A percentile compares a stretch with the other conserved stretches of the same genome.
Evolutionary conservation across 148 eudicot genomes (phyloP).

Genomic region (Persicaria tinctoria): DNA sequence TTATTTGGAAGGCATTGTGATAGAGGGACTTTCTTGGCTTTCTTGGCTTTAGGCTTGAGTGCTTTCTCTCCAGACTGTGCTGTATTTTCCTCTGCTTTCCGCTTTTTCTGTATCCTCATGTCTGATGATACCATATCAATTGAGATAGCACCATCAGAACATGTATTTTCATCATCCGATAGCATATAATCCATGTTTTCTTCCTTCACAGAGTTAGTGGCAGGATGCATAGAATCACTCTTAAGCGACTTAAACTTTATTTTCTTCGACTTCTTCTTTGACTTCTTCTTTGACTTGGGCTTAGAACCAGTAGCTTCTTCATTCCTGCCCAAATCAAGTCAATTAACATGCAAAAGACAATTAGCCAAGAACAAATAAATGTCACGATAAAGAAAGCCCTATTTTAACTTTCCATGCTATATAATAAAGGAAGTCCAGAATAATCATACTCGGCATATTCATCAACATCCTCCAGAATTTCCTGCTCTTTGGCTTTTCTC

Average conservation of each 20-base stretch:
- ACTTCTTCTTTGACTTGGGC: slow-evolving; percentile 54
- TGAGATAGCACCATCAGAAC: slow-evolving; percentile 32
- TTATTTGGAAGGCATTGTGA: slow-evolving; percentile 25
- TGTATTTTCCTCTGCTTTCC: slow-evolving; percentile 44
- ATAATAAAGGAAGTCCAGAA: background rate
- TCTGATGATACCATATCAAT: slow-evolving; percentile 32
- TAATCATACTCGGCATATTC: slow-evolving; percentile 37
- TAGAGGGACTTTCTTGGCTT: slow-evolving; percentile 43
- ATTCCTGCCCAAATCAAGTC: slow-evolving; percentile 32
- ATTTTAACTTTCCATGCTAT: background rate
- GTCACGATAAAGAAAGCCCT: background rate
- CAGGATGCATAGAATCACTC: slow-evolving; percentile 59
- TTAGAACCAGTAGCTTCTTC: slow-evolving; percentile 35
- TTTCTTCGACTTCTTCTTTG: slow-evolving; percentile 66
- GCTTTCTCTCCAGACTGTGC: slow-evolving; percentile 20
- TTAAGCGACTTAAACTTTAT: slow-evolving; percentile 81
- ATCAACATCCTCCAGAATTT: slow-evolving; percentile 36
- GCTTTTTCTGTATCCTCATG: slow-evolving; percentile 47
- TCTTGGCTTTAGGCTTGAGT: slow-evolving; percentile 39
- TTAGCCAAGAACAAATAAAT: background rate
- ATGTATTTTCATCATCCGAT: slow-evolving; percentile 36
- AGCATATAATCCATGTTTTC: slow-evolving; percentile 35
- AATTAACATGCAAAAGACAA: slow-evolving; percentile 8
- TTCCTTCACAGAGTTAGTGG: slow-evolving; percentile 34
- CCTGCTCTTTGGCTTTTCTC: slow-evolving; percentile 72